Base-by-base conservation (phyloP, 2,329 filamentous ascomycete genomes). In the Xylariomycetidae sp. region DNA sequence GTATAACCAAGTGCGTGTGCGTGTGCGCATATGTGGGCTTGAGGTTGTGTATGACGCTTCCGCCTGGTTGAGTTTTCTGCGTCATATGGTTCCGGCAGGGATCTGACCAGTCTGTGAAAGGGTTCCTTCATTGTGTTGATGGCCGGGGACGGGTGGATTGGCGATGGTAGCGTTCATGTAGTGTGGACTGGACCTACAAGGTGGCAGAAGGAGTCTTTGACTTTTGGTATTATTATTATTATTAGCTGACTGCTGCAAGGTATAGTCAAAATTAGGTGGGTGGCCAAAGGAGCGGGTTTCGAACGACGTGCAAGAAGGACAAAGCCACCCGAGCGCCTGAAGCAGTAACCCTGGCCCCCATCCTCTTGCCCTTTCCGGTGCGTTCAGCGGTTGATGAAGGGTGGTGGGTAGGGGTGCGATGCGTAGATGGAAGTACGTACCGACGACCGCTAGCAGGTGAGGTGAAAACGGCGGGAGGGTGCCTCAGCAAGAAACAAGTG, bases 61-160 rank as follows among this genome's bases (percentile, higher is more conserved):
- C 47, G 46, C 46, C 48, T 46, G 50, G 42, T 48, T 45, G 46
- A 49, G 41, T 50, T 47, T 48, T 51, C 55, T 57, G 55, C 54
- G 55, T 58, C 55, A 57, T 53, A 53, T 57, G 55, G 54, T 51
- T 50, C 50, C 48, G 51, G 48, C 53, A 56, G 54, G 55, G 55
- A 54, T 58, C 47, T 47, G 42, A 44, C 45, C 36, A 45, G 52
- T 44, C 46, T 44, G 44, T 44, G 42, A 54, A 48, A 50, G 47
- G 44, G 47, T 51, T 50, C 44, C 44, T 53, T 52, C 51, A 50
- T 51, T 52, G 49, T 55, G 46, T 43, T 40, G 41, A 49, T 46
- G 46, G 45, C 49, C 45, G 51, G 51, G 48, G 50, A 49, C 45
- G 47, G 50, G 46, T 36, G 47, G 49, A 44, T 47, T 46, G 47